Percentiles rank a stretch among this genome's conserved stretches.
Conservation (phyloP, 129 eudicot genomes). For the Pulicaria dysenterica region DNA sequence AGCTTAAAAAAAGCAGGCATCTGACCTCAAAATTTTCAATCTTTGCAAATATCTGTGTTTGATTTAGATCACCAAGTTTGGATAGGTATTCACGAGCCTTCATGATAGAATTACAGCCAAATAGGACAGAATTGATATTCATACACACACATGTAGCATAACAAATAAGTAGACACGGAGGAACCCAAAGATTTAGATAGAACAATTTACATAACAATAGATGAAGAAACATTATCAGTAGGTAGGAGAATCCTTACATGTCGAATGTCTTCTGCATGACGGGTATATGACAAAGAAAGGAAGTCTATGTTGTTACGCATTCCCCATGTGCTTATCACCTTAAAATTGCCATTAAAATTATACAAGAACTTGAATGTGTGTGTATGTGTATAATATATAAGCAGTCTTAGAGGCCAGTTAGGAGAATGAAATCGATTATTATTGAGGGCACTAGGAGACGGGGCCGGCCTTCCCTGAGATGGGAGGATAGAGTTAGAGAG, state of each 20-base stretch:
- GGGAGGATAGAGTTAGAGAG: too few relatives aligned
- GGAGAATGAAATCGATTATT: too few relatives aligned
- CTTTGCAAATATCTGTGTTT: constrained; percentile 77
- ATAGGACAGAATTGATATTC: not conserved
- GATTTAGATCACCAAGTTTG: constrained; percentile 60
- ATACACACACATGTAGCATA: not conserved
- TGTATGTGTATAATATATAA: not conserved
- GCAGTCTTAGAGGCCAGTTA: not conserved
- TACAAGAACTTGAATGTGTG: constrained; percentile 9
- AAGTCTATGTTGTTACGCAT: constrained; percentile 74
- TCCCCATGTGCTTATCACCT: constrained; percentile 87
- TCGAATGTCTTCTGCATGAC: constrained; percentile 73
- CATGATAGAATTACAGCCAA: constrained; percentile 9
- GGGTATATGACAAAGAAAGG: constrained; percentile 80
- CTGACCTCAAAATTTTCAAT: constrained; percentile 79
- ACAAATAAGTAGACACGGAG: not conserved
- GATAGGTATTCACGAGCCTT: constrained; percentile 84
- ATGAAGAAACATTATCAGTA: not conserved
- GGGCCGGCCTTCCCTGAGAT: too few relatives aligned
- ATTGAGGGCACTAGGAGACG: too few relatives aligned
- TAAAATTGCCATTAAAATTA: constrained; percentile 15
- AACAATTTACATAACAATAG: not conserved
- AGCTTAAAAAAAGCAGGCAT: constrained; percentile 10
- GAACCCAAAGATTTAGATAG: not conserved
- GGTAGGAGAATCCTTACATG: constrained; percentile 47